Conservation (phyloP, 1,284 basidiomycete species). For the Clitocybe nebularis region DNA sequence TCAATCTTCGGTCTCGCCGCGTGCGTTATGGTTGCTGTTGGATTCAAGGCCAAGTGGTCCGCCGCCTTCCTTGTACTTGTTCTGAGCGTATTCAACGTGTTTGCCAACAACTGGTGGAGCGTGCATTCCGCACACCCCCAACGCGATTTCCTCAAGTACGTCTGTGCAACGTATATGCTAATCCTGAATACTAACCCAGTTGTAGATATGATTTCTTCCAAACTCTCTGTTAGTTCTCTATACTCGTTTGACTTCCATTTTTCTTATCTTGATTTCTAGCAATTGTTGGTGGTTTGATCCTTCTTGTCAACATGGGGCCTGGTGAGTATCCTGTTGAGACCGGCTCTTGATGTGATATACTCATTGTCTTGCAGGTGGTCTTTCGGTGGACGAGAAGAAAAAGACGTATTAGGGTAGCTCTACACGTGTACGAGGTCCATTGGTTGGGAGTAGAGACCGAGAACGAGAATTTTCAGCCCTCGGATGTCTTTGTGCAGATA, state of each 20-base stretch:
- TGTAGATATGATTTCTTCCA: conserved; percentile 90
- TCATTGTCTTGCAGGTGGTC: conserved; percentile 55
- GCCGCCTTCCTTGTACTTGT: conserved; percentile 95
- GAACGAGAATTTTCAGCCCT: background rate
- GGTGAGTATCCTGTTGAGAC: conserved; percentile 42
- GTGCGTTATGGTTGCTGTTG: conserved; percentile 95
- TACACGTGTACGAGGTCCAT: conserved; percentile 4
- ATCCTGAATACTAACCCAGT: conserved; percentile 18
- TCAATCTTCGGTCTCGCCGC: conserved; percentile 89
- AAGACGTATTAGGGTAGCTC: conserved; percentile 67
- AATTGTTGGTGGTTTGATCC: conserved; percentile 95
- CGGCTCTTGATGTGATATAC: background rate
- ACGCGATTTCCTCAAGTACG: conserved; percentile 96
- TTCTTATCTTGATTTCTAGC: conserved; percentile 43
- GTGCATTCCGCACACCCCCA: conserved; percentile 92
- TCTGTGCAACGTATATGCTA: conserved; percentile 45
- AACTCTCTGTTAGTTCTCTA: conserved; percentile 69
- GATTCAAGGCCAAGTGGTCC: conserved; percentile 99
- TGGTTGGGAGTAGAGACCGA: conserved; percentile 1
- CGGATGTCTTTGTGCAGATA: background rate
- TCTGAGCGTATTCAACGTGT: conserved; percentile 93
- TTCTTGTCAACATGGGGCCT: conserved; percentile 98
- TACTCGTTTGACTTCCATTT: conserved; percentile 11
- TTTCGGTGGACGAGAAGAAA: conserved; percentile 99
- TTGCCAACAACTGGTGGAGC: conserved; percentile 99